Evolutionary conservation across 2,329 filamentous ascomycete genomes (phyloP), one percentile per base, ranked within the genome.

Genomic region (Rosellinia necatrix): DNA sequence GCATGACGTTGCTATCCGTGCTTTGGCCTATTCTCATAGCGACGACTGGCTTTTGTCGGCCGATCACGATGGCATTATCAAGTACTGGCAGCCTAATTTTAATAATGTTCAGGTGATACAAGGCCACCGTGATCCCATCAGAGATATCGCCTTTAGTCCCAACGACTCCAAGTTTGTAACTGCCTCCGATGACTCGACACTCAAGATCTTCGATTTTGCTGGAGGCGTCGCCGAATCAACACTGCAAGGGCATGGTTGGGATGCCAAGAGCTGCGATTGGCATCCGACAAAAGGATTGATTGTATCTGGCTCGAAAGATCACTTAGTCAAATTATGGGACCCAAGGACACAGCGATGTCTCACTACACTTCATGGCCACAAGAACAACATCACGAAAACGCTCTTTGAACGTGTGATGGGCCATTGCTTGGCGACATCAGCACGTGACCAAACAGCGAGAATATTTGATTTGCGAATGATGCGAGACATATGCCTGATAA

Each of bases 71-170:
- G 94, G 94, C 53, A 83, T 94, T 60, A 88, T 99, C 75, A 97
- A 97, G 76, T 99, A 99, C 76, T 97, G 93, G 91, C 92, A 97
- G 73, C 91, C 93, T 27, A 99, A 97, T 72, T 97, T 99, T 78
- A 97, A 99, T 80, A 97, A 97, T 68, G 92, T 97, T 57, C 91
- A 97, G 73, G 92, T 91, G 49, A 91, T 99, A 50, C 87, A 92
- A 70, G 94, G 92, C 6, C 94, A 97, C 70, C 85, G 85, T 44
- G 92, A 97, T 70, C 89, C 93, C 4, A 90, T 99, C 59, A 82
- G 94, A 66, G 94, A 97, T 68, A 79, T 99, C 34, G 89, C 93
- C 7, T 97, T 97, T 73, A 91, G 92, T 57, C 94, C 94, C 1
- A 96, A 89, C 60, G 94, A 99, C 74, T 83, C 89, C 58, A 97